Base-by-base conservation (phyloP, 176 grass and related monocot genomes). In the Musa itinerans region DNA sequence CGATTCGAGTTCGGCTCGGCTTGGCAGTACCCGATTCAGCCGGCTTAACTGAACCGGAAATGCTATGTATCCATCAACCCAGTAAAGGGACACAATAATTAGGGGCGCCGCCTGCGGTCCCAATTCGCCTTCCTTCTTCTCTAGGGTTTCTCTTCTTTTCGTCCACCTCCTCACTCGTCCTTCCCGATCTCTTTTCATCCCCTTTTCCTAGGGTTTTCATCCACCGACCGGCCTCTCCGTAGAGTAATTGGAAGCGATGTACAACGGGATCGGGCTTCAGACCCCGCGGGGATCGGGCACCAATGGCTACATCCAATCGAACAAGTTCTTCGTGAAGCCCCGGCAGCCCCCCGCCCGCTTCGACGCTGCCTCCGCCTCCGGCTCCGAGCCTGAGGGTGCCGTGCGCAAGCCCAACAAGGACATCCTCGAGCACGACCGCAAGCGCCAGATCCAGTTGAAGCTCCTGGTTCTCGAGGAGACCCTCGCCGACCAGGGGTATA, bases 221-320 rank as follows among this genome's bases (percentile, higher is more conserved):
- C 34, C 34, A 43, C 34, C 4, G 34, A 43, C 6, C 34, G 34
- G 34, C 34, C 17, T 25, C 8, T 65, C 62, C 21, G 10, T 24
- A 3, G 21, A 8, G 21, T 23, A 19, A 16, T 29, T 16, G 15
- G 15, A 19, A 15, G 50, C 68, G 69, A 99, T 99, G 95, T 94
- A 99, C 74, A 99, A 99, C 90, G 88, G 95, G 17, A 99, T 99
- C 84, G 90, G 90, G 7, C 84, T 99, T 17, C 90, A 94, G 90
- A 99, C 95, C 11, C 73, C 88, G 43, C 77, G 95, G 15, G 95
- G 95, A 57, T 99, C 90, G 5, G 95, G 90, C 29, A 99, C 95
- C 22, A 99, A 94, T 78, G 95, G 90, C 3, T 86, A 94, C 76
- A 84, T 92, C 64, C 95, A 99, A 78, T 83, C 88, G 13, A 99